phyloP scores from a whole-genome alignment of 768 basidiomycete species.

The Tricholoma saponaceum region DNA sequence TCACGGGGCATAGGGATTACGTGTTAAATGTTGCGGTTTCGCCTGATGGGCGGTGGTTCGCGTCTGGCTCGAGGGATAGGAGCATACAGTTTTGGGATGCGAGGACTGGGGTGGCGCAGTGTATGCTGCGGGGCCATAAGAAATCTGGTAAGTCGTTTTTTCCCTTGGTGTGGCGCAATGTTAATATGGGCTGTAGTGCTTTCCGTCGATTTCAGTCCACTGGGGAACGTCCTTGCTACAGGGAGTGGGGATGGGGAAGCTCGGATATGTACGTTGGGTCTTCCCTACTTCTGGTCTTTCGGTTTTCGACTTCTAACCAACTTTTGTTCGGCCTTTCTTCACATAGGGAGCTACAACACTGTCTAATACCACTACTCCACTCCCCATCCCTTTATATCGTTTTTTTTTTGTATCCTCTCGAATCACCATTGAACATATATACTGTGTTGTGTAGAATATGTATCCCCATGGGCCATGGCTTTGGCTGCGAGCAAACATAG shows the following conservation, averaged over 20 bases:
- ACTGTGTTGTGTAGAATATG: no score
- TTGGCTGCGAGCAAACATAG: no score
- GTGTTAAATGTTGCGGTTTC: constrained; percentile 65
- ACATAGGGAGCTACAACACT: no score
- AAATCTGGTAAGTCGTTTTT: constrained; percentile 40
- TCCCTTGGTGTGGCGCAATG: neutral
- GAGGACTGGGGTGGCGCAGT: constrained; percentile 70
- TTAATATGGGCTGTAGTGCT: constrained; percentile 31
- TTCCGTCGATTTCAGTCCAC: constrained; percentile 45
- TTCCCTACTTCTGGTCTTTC: neutral
- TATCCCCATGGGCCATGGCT: no score
- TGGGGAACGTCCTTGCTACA: constrained; percentile 43
- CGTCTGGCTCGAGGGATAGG: constrained; percentile 92
- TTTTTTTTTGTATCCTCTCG: no score
- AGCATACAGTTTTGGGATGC: constrained; percentile 95
- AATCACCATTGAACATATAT: no score
- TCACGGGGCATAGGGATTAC: constrained; percentile 84
- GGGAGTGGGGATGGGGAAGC: constrained; percentile 54
- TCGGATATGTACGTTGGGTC: constrained; percentile 43
- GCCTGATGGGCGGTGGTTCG: constrained; percentile 91
- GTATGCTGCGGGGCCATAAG: constrained; percentile 81
- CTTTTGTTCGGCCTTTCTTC: no score
- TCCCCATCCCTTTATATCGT: no score
- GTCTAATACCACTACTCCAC: no score
- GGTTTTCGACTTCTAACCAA: no score